phyloP scores from a whole-genome alignment of 306 rosid species.

The Prunus dulcis region DNA sequence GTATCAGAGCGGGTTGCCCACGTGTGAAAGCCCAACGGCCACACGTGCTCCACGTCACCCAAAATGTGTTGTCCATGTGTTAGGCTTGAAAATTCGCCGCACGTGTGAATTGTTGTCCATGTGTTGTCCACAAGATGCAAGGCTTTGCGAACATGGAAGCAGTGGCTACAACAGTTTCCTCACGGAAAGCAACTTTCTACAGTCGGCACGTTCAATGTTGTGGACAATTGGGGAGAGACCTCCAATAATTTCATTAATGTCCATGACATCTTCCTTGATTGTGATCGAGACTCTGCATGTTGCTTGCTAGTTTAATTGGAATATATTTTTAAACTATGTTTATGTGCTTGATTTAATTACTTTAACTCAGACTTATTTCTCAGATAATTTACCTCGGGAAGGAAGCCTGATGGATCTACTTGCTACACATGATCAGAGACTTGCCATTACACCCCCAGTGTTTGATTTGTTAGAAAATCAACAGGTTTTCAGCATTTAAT shows the following conservation, averaged over 20 bases:
- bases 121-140: too few relatives aligned
- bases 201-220: constrained; percentile 73
- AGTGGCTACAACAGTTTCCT: constrained; percentile 45
- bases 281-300: constrained; percentile 86
- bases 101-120: too few relatives aligned
- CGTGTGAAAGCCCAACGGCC: too few relatives aligned
- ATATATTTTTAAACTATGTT: background rate
- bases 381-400: constrained; percentile 90
- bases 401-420: constrained; percentile 87
- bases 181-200: constrained; percentile 81
- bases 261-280: constrained; percentile 72
- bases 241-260: constrained; percentile 87
- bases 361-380: constrained; percentile 22
- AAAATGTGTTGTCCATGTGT: too few relatives aligned
- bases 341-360: background rate
- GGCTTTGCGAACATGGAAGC: constrained; percentile 86
- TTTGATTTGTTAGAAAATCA: constrained; percentile 44
- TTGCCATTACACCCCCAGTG: constrained; percentile 65
- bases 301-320: background rate
- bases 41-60: too few relatives aligned
- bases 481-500: constrained; percentile 45
- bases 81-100: too few relatives aligned
- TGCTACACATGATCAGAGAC: constrained; percentile 91
- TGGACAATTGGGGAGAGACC: constrained; percentile 90
- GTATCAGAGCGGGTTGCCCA: too few relatives aligned